Evolutionary conservation across 2,329 filamentous ascomycete genomes (phyloP), one percentile per base, ranked within the genome.

Genomic region (Thermomyces lanuginosus): DNA sequence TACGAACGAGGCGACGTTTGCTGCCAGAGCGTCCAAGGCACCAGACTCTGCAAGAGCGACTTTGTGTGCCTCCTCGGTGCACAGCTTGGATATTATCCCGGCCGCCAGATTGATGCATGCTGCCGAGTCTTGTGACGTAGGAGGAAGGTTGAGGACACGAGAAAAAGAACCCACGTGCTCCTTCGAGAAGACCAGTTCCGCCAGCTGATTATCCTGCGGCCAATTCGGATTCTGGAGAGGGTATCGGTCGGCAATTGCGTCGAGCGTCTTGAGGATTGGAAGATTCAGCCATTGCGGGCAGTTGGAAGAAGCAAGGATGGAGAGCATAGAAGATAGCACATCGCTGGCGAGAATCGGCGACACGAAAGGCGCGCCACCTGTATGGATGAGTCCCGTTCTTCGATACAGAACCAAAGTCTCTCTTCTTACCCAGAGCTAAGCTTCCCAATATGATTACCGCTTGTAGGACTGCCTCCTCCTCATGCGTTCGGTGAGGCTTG

Each of bases 401-500:
- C 48, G 41, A 34, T 23, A 13, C 17, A 6, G 6, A n/a, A 24
- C 21, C 8, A 7, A 4, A 16, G 6, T 16, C 10, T 8, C 15
- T n/a, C 21, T 7, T 11, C 63, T 43, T 63, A 83, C 84, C 83
- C 55, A 78, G 75, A 31, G 82, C 80, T 45, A 95, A 69, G 49
- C 80, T 89, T 24, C 76, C 75, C 18, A 92, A 59, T n/a, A 93
- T 66, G 36, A 91, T 72, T 20, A 84, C 67, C n/a, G 78, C 76
- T 48, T 92, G 80, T 30, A 89, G 59, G 38, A 72, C 69, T 24
- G 75, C 63, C 22, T 69, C 64, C 30, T 84, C 75, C 32, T 79
- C 71, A 7, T 73, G 67, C 2, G 61, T 63, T 37, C 72, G 47
- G 3, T 48, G 37, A 17, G 44, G 45, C 6, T 51, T 53, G 8